Conservation (phyloP, 2,329 filamentous ascomycete species). For the Exophiala phaeomuriformis region DNA sequence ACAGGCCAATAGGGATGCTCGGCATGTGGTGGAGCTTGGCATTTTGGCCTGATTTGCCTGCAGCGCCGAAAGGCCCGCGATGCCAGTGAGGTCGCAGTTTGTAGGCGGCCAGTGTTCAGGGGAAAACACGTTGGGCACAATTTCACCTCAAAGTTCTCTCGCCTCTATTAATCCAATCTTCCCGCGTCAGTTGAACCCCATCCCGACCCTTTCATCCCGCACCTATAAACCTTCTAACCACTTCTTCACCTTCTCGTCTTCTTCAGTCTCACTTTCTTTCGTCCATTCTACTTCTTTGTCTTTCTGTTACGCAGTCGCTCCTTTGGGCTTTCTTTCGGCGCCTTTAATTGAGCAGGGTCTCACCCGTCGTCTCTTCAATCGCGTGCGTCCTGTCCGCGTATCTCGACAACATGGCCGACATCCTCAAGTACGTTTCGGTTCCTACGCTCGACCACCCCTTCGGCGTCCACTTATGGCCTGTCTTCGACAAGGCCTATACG, state of each 20-base stretch:
- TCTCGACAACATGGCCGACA: constrained; percentile 16
- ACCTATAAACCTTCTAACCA: not conserved
- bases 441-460: constrained; percentile 89
- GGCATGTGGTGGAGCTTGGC: constrained; percentile 11
- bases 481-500: constrained; percentile 84
- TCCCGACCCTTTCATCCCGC: not conserved
- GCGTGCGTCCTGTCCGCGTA: not conserved
- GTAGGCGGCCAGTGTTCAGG: not conserved
- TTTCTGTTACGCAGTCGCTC: constrained; percentile 22
- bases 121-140: not conserved
- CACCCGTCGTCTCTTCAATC: not conserved
- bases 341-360: constrained; percentile 15
- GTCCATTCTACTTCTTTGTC: constrained; percentile 1
- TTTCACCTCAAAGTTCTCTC: constrained; percentile 15
- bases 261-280: not conserved
- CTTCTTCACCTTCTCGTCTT: constrained; percentile 3
- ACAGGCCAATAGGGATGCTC: constrained; percentile 17
- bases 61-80: not conserved
- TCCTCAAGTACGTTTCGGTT: constrained; percentile 40
- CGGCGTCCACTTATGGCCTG: constrained; percentile 83
- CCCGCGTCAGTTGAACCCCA: not conserved
- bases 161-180: constrained; percentile 8
- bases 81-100: not conserved
- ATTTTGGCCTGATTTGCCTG: constrained; percentile 5
- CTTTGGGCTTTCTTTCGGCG: constrained; percentile 29